phyloP scores from a whole-genome alignment of 805 yeast genomes.

The Lipomyces orientalis region DNA sequence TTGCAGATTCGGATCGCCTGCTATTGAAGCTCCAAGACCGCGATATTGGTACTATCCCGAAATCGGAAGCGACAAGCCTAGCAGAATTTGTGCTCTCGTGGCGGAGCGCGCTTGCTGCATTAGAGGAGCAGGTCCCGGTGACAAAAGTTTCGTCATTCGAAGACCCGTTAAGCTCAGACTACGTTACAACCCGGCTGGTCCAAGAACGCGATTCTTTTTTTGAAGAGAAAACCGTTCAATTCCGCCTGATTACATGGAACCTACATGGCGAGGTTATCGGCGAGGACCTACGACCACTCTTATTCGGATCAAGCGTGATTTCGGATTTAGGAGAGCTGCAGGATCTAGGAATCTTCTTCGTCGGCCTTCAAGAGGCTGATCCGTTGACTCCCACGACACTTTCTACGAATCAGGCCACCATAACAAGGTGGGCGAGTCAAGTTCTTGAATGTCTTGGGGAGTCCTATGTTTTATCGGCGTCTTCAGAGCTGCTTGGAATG shows the following conservation, averaged over 20 bases:
- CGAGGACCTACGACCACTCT: slow-evolving; percentile 37
- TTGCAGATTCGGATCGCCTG: slow-evolving; percentile 10
- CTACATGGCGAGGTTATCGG: slow-evolving; percentile 42
- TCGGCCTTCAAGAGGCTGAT: slow-evolving; percentile 59
- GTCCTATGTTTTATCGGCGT: slow-evolving; percentile 49
- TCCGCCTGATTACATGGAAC: slow-evolving; percentile 45
- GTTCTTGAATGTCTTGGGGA: slow-evolving; percentile 40
- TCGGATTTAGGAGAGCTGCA: slow-evolving; percentile 16
- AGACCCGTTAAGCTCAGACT: slow-evolving; percentile 33
- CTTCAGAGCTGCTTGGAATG: slow-evolving; percentile 59
- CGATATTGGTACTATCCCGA: slow-evolving; percentile 23
- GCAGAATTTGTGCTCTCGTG: slow-evolving; percentile 44
- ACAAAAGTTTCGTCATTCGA: slow-evolving; percentile 9
- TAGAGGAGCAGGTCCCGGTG: slow-evolving; percentile 34
- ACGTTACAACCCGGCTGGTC: slow-evolving; percentile 30
- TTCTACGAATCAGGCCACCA: slow-evolving; percentile 45
- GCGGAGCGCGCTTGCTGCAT: slow-evolving; percentile 41
- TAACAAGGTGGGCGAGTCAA: slow-evolving; percentile 38
- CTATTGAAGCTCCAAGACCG: slow-evolving; percentile 24
- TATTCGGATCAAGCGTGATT: slow-evolving; percentile 32
- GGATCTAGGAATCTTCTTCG: slow-evolving; percentile 46
- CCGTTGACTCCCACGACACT: slow-evolving; percentile 52
- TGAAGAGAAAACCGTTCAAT: slow-evolving; percentile 34
- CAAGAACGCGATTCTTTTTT: slow-evolving; percentile 31
- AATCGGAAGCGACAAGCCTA: slow-evolving; percentile 25